Base-by-base conservation (phyloP, 768 basidiomycete genomes). In the Leccinum arenicola region DNA sequence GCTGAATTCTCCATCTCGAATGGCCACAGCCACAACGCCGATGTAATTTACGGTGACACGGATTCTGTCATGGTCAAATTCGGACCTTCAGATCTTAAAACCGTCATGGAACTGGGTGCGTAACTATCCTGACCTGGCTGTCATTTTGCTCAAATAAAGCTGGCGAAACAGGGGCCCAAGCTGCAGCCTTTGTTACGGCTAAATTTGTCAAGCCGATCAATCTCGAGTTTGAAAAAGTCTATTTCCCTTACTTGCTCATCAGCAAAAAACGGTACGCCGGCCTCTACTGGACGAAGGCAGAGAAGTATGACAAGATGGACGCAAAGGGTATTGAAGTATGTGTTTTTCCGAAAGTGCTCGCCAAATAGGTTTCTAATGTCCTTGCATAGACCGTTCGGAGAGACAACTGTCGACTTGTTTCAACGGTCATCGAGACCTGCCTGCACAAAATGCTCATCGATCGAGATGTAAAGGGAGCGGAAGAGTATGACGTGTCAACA, bases 11-110 rank as follows among this genome's bases (percentile, higher is more conserved):
- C 81, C 52, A 79, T 89, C 12, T 87, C 85, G 12, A 97, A 98
- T 67, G 95, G 95, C 0, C 87, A 89, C 68, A 73, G 83, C 19
- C 84, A 95, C 68, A 87, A 97, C 61, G 95, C 97, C 3, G 86
- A 93, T 67, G 92, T 99, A 70, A 93, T 99, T 63, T 99, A 99
- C 64, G 97, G 97, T 64, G 97, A 99, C 73, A 98, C 97, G 2
- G 97, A 99, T 77, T 99, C 97, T 0, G 95, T 99, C 69, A 99
- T 98, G 97, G 91, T 98, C 51, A 88, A 85, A 64, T 99, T 99
- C 61, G 97, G 97, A 5, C 93, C 93, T 48, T 85, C 82, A 4
- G 95, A 99, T 66, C 78, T 99, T 31, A 79, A 82, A 45, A 82
- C 81, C 7, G 95, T 96, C 53, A 99, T 99, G 97, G 81, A 84